A percentile compares a stretch with the other conserved stretches of the same genome.
These are phyloP conservation scores for Schizophyllum amplum DNA, from an alignment of 1,284 basidiomycete genomes.

Conservation along the genomic window DNA sequence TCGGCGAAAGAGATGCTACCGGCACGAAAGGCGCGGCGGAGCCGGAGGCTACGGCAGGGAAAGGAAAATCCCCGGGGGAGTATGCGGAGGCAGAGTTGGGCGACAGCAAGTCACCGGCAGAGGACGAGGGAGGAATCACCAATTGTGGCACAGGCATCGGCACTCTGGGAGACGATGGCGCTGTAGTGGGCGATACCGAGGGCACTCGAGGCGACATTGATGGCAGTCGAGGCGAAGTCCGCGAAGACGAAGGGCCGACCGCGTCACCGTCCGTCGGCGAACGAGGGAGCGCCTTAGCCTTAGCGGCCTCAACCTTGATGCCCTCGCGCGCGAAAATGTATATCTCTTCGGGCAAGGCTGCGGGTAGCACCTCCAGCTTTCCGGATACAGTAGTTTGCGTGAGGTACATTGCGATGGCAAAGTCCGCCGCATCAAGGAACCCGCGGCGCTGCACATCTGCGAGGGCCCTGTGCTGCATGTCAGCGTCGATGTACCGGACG, in stretches of 20 bases:
- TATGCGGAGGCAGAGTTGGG: too few relatives aligned
- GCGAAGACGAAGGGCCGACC: background rate
- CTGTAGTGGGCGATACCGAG: too few relatives aligned
- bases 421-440: constrained; percentile 10
- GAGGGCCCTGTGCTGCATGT: constrained; percentile 5
- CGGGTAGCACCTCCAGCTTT: background rate
- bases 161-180: too few relatives aligned
- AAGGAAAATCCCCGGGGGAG: too few relatives aligned
- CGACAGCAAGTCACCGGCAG: too few relatives aligned
- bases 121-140: too few relatives aligned
- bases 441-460: constrained; percentile 9
- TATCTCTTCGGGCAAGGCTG: background rate
- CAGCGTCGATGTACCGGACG: background rate
- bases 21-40: too few relatives aligned
- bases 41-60: too few relatives aligned
- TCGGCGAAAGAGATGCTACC: too few relatives aligned
- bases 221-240: background rate
- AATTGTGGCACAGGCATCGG: too few relatives aligned
- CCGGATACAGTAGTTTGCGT: constrained; percentile 10
- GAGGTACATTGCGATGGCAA: constrained; percentile 12
- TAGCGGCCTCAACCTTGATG: background rate
- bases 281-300: background rate
- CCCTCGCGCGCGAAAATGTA: background rate
- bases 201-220: too few relatives aligned
- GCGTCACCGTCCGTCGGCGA: background rate